Evolutionary conservation across 352 stramenopile genomes (phyloP).

Genomic region (Phytophthora cactorum): DNA sequence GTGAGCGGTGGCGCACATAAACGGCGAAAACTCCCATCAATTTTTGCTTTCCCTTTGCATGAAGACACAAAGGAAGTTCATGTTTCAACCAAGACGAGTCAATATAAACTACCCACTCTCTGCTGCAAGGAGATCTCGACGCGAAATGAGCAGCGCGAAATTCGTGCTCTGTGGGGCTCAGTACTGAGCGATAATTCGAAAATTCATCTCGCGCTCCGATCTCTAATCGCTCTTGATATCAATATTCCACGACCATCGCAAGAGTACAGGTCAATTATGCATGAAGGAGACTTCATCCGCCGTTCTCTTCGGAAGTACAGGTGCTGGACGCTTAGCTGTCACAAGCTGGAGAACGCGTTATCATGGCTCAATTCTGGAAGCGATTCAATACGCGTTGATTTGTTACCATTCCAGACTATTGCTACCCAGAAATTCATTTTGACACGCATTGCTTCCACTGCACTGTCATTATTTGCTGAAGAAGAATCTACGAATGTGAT

Average conservation of each 20-base stretch:
- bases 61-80: not conserved
- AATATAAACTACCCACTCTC: slow-evolving; percentile 12
- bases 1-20: not conserved
- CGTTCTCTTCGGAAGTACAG: slow-evolving; percentile 3
- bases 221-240: slow-evolving; percentile 37
- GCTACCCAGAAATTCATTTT: slow-evolving; percentile 14
- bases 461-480: slow-evolving; percentile 14
- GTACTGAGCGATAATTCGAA: slow-evolving; percentile 17
- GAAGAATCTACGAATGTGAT: not conserved
- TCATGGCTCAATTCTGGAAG: not conserved
- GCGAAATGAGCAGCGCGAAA: slow-evolving; percentile 5
- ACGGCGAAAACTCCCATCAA: slow-evolving; percentile 37
- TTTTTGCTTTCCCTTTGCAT: slow-evolving; percentile 44
- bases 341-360: slow-evolving; percentile 2
- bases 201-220: slow-evolving; percentile 48
- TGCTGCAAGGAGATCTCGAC: slow-evolving; percentile 2
- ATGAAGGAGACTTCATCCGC: slow-evolving; percentile 6
- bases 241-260: slow-evolving; percentile 40
- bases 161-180: slow-evolving; percentile 24
- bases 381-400: not conserved
- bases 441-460: slow-evolving; percentile 14
- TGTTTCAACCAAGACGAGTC: not conserved
- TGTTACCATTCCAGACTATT: slow-evolving; percentile 19
- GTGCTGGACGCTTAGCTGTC: not conserved
- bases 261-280: slow-evolving; percentile 40